Percentiles rank a stretch among this genome's conserved stretches.
Evolutionary conservation across 2,329 filamentous ascomycete species (phyloP).

Genomic region (Colletotrichum lindemuthianum): DNA sequence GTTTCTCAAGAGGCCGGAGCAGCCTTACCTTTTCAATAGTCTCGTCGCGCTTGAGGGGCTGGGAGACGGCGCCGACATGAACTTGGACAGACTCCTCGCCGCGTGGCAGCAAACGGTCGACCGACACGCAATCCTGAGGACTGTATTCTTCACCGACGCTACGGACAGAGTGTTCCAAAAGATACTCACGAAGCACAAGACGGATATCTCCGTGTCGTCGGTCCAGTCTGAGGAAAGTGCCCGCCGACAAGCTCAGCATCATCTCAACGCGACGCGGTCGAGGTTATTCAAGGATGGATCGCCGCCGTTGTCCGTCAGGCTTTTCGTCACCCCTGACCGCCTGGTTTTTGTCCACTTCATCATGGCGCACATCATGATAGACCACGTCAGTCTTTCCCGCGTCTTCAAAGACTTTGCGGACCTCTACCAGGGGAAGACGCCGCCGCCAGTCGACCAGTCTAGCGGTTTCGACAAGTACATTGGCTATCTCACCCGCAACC

Average conservation of each 20-base stretch:
- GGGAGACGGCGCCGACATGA: conserved; percentile 10
- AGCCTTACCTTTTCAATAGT: conserved; percentile 53
- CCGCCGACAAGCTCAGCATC: background rate
- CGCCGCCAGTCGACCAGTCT: background rate
- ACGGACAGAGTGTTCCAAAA: conserved; percentile 45
- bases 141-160: conserved; percentile 64
- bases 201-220: background rate
- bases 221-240: conserved; percentile 9
- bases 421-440: background rate
- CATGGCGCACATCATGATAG: conserved; percentile 19
- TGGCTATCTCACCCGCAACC: background rate
- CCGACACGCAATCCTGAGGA: conserved; percentile 71
- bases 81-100: conserved; percentile 58
- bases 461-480: conserved; percentile 1
- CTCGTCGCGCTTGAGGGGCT: conserved; percentile 42
- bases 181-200: conserved; percentile 44
- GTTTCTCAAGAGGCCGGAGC: conserved; percentile 1
- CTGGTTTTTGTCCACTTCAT: background rate
- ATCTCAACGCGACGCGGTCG: background rate
- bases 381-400: conserved; percentile 28
- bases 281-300: background rate
- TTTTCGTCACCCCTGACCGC: background rate
- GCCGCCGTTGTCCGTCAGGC: background rate
- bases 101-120: conserved; percentile 65
- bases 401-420: conserved; percentile 2